Evolutionary conservation across 2,329 filamentous ascomycete genomes (phyloP).

Genomic region (Biscogniauxia mediterranea): DNA sequence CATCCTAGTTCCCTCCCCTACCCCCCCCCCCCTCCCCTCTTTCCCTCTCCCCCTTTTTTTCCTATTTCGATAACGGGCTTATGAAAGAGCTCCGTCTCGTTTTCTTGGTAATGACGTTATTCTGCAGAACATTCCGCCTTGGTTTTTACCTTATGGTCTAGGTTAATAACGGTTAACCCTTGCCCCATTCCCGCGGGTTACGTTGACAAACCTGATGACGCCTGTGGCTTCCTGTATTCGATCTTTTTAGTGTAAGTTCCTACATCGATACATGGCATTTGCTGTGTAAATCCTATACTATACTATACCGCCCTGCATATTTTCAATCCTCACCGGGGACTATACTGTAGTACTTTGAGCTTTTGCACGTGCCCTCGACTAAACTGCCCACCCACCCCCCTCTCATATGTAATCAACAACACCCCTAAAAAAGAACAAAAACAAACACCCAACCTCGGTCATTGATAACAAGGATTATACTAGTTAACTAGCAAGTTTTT

Average conservation of each 20-base stretch:
- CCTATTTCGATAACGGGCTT: neutral
- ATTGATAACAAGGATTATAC: neutral
- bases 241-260: neutral
- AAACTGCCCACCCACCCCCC: too few species aligned
- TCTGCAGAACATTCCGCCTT: neutral
- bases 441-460: neutral
- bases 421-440: neutral
- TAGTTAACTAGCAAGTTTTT: neutral
- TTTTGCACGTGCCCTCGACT: too few species aligned
- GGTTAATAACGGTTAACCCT: too few species aligned
- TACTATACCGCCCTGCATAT: too few species aligned
- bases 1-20: too few species aligned
- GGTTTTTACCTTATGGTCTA: neutral
- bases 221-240: neutral
- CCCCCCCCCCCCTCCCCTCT: too few species aligned
- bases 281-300: too few species aligned
- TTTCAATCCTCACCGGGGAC: too few species aligned
- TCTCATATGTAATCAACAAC: neutral
- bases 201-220: neutral
- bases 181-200: neutral
- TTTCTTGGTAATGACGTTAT: constrained; percentile 1
- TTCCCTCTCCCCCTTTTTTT: neutral
- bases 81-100: neutral
- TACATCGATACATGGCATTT: too few species aligned
- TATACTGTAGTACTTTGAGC: too few species aligned